These are phyloP conservation scores for Coemansia sp. DNA, from an alignment of 192 early-diverging fungal genomes.

Conservation along the genomic window DNA sequence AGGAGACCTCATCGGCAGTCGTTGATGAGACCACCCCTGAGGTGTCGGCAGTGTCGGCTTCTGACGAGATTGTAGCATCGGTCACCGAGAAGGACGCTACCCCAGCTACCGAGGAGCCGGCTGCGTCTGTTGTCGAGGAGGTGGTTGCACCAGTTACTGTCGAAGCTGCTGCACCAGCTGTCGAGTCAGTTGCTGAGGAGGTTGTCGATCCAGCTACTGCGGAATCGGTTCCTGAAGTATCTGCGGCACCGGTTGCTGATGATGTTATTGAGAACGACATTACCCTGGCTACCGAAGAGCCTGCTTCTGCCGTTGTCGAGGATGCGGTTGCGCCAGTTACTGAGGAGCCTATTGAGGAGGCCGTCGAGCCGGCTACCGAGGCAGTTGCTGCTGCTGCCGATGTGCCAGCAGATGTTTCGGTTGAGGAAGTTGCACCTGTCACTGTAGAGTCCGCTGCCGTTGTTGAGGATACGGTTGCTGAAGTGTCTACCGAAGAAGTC, in stretches of 20 bases:
- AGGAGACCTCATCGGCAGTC: neutral
- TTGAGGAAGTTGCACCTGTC: neutral
- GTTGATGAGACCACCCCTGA: neutral
- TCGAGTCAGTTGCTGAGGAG: neutral
- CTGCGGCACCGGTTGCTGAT: conserved; percentile 6
- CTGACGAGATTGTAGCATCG: neutral
- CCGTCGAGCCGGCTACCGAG: conserved; percentile 3
- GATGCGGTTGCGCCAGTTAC: neutral
- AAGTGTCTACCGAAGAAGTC: neutral
- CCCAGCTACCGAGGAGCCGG: neutral
- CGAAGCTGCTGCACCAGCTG: no score
- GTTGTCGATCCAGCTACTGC: conserved; percentile 8
- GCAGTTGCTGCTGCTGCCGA: neutral
- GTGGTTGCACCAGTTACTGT: neutral
- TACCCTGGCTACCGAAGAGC: conserved; percentile 11
- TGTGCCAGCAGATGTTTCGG: neutral
- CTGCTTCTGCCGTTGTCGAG: neutral
- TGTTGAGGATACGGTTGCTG: conserved; percentile 1
- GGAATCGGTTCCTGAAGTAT: conserved; percentile 6
- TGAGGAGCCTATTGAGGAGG: conserved; percentile 13
- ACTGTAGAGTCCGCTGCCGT: conserved; percentile 4
- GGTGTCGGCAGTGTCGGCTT: neutral
- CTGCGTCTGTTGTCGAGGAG: neutral
- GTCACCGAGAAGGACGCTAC: neutral
- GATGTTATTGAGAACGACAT: conserved; percentile 1